Conservation (phyloP, 2,329 filamentous ascomycete species). For the Diaporthe amygdali region DNA sequence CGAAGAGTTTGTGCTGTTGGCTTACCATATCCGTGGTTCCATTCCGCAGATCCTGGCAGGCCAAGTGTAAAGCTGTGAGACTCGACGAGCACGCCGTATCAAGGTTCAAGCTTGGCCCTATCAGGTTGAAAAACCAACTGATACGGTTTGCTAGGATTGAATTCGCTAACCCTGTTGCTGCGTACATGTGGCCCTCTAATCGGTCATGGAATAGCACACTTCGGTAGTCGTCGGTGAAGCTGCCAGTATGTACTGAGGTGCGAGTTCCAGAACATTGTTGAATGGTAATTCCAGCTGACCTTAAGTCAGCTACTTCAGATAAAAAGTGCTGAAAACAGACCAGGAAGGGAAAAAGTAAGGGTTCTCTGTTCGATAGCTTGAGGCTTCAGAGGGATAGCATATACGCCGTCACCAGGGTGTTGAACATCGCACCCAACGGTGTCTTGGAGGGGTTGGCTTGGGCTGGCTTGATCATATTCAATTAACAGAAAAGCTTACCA, state of each 20-base stretch:
- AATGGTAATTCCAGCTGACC: conserved; percentile 4
- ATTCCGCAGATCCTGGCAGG: not conserved
- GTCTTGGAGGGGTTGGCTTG: no score
- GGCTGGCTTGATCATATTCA: no score
- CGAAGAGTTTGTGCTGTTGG: not conserved
- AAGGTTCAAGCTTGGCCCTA: conserved; percentile 41
- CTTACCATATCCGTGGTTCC: not conserved
- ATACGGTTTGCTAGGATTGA: conserved; percentile 40
- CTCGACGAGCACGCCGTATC: conserved; percentile 43
- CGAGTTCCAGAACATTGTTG: not conserved
- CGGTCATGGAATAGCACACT: conserved; percentile 27
- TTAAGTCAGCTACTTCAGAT: not conserved
- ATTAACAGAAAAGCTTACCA: conserved; percentile 9
- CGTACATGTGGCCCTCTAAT: conserved; percentile 32
- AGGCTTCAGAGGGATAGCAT: no score
- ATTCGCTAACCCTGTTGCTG: conserved; percentile 36
- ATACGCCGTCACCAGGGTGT: no score
- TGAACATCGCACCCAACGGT: no score
- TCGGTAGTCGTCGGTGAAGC: conserved; percentile 32
- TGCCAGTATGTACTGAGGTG: conserved; percentile 31
- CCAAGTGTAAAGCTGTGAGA: conserved; percentile 9
- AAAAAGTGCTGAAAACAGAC: no score
- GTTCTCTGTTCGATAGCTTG: not conserved
- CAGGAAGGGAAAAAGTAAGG: not conserved
- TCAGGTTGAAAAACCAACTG: conserved; percentile 45